Evolutionary conservation across 2,329 filamentous ascomycete species (phyloP), one percentile per base, ranked within the genome.

Genomic region (Microsporum canis): DNA sequence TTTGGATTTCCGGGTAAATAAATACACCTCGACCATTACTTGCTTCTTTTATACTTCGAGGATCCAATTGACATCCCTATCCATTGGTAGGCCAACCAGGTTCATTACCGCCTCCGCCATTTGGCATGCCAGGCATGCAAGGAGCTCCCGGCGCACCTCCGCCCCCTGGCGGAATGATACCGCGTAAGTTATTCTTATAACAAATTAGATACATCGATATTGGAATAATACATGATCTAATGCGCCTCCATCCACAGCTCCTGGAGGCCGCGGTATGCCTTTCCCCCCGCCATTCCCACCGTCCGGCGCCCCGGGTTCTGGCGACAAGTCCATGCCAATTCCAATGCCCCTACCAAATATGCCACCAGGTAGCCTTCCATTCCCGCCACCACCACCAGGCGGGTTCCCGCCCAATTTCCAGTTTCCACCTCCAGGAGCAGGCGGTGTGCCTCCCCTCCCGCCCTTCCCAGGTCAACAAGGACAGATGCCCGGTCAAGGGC

Each of bases 1-100:
- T 88, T 86, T 70, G 80, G 77, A 62, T 86, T 89, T 71, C 84
- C 86, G 51, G 84, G 84, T 80, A 71, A 68, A 74, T 68, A 71
- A 68, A 74, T 67, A n/a, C 8, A 60, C 56, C 31, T 29, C 51
- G 17, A 5, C 27, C 7, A 10, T 51, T 29, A 51, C 45, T n/a
- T 56, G 36, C 58, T n/a, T 47, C 41, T 29, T 57, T 43, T 39
- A 51, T 58, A 23, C 17, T 23, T 23, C 17, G 17, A 23, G 17
- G 17, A 23, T 23, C 17, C 17, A 23, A 23, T 23, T 23, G 1
- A 23, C 17, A 23, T 23, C 17, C 17, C 17, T 23, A 23, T 23
- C 17, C 17, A 23, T 23, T 23, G 17, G 57, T 17, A 73, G 72
- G 71, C 62, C 69, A 64, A 41, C 71, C 71, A 61, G 74, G 68